phyloP scores from a whole-genome alignment of 2,329 filamentous ascomycete genomes.

The Colletotrichum magnum region DNA sequence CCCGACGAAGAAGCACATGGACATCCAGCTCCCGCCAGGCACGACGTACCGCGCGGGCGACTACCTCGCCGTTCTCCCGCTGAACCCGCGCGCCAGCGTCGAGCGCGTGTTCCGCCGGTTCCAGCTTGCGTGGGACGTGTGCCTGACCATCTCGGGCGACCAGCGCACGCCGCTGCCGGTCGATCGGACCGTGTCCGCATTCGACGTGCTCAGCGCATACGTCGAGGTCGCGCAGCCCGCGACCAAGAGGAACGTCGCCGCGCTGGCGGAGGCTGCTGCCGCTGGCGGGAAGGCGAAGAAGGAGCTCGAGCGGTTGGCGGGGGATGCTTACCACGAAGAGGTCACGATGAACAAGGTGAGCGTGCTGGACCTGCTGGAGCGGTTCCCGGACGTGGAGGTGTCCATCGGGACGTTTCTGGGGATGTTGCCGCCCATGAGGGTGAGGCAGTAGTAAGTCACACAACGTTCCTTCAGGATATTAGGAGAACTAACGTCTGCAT shows the following conservation, averaged over 20 bases:
- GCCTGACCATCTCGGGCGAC: constrained; percentile 71
- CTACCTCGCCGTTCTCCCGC: constrained; percentile 80
- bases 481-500: constrained; percentile 30
- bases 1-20: constrained; percentile 75
- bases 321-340: constrained; percentile 54
- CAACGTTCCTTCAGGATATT: no score
- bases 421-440: constrained; percentile 74
- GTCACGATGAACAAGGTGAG: constrained; percentile 65
- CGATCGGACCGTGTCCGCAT: constrained; percentile 69
- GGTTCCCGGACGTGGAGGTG: constrained; percentile 65
- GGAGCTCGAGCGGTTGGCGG: constrained; percentile 54
- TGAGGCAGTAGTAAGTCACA: constrained; percentile 50
- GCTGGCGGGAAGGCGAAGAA: constrained; percentile 51
- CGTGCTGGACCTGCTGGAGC: constrained; percentile 73
- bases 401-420: constrained; percentile 72
- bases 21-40: constrained; percentile 76
- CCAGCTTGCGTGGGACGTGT: constrained; percentile 77
- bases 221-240: constrained; percentile 81
- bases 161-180: constrained; percentile 68
- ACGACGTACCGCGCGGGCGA: constrained; percentile 80
- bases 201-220: constrained; percentile 76
- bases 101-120: constrained; percentile 76
- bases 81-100: constrained; percentile 76
- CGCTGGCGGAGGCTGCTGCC: constrained; percentile 39
- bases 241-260: constrained; percentile 69